Base-by-base conservation (phyloP, 2,329 filamentous ascomycete species). In the Aureobasidium subglaciale region DNA sequence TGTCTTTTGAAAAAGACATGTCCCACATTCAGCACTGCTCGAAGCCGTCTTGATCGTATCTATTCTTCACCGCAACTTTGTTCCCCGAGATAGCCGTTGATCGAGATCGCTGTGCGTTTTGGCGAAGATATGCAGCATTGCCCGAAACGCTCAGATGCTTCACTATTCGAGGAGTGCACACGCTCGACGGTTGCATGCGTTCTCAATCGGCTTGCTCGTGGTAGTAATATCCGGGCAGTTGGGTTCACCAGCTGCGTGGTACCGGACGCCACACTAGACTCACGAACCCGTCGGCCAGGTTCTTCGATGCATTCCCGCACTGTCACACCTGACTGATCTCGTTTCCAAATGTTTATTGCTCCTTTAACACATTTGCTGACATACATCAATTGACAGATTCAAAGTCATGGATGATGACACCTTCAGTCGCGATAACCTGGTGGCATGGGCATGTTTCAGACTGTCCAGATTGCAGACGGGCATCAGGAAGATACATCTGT, bases 391-490 rank as follows among this genome's bases (percentile, higher is more conserved):
- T 38, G 58, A 54, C 58, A 85, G 82, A 62, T 88, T 97, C 75
- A 90, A 95, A 63, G 78, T 97, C 62, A 87, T 90, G 70, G 89
- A 97, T 68, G 87, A 95, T 62, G 87, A 92, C 69, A 81, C 91
- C 61, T 84, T 85, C 4, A 79, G 80, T 27, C 66, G 66, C 59
- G 90, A 97, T 65, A 81, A 86, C 58, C 71, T 96, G 56, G 86
- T 90, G 10, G 90, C 87, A 2, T 97, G 93, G 93, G 84, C 88
- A 1, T 96, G 90, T 65, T 85, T 95, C 63, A 80, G 90, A 35
- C 80, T 97, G 20, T 90, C 96, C 71, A 80, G 90, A 7, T 70
- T 96, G 58, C 82, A 83, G 58, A 74, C 80, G 30, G 92, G 93
- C 1, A 87, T 88, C 62, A 78, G 90, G 10, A 83, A 96, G 61